Base-by-base conservation (phyloP, 768 basidiomycete species). In the Boletus speciosus region DNA sequence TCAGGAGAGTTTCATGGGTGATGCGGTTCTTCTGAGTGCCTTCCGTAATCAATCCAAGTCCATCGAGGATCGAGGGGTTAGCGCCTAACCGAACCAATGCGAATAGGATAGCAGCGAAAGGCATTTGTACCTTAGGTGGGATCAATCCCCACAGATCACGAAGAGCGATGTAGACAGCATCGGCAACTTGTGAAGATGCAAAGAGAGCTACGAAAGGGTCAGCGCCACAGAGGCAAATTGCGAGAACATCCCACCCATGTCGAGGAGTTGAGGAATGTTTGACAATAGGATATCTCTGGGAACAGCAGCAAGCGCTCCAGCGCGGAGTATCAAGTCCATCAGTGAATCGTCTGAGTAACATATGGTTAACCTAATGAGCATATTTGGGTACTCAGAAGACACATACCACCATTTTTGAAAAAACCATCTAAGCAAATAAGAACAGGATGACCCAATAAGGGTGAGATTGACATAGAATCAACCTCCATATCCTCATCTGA, bases 71-170 rank as follows among this genome's bases (percentile, higher is more conserved):
- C 9, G 59, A 56, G 1, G 66, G 57, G 39, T 72, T 70, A 3
- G 79, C 80, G 37, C 82, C 84, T 11, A 85, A 70, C 47, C 66
- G 72, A 4, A 71, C 59, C 2, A 85, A 66, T 14, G 70, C 68
- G 9, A 59, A 63, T 15, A 76, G 45, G 34, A 83, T 57, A 37
- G 67, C 66, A 21, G 51, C 49, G 73, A 72, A 47, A 66, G 68
- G 51, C 75, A 72, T n/a, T 65, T 65, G 19, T 64, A 67, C 7
- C 52, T 56, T 36, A 46, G 19, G 53, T 35, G 55, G 38, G 54
- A 47, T 42, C 60, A 53, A 37, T 44, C 29, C 46, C 72, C 76
- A 74, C 19, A 74, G 35, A 47, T 72, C 67, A 41, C 61, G 66
- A 49, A 80, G 66, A 21, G 70, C 65, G 27, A 64, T 63, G 46